These are phyloP conservation scores for Haematococcus sp. DNA, from an alignment of 139 green algal genomes.

Conservation along the genomic window DNA sequence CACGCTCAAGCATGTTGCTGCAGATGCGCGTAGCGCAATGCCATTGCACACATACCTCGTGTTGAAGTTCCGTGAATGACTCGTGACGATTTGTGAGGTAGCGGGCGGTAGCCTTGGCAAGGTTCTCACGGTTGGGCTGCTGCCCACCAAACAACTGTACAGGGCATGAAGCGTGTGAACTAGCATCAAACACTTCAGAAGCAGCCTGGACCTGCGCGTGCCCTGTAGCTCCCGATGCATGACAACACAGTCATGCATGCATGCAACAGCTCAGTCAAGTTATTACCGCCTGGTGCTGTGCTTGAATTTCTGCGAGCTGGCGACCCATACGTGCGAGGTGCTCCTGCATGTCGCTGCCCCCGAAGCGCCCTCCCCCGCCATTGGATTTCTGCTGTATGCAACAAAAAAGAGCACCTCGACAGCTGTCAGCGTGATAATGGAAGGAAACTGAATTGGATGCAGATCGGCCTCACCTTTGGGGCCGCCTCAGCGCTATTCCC, in stretches of 20 bases:
- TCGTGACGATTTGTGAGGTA: not conserved
- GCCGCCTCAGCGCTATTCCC: no score
- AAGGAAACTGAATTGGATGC: no score
- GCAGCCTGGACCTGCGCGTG: no score
- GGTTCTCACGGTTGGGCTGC: slow-evolving; percentile 7
- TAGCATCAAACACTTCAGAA: not conserved
- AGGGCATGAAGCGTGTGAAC: no score
- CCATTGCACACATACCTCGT: no score
- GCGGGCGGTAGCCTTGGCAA: not conserved
- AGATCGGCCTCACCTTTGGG: no score
- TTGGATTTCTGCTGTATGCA: not conserved
- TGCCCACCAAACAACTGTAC: not conserved
- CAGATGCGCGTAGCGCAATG: no score
- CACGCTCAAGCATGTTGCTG: no score
- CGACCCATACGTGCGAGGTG: slow-evolving; percentile 19
- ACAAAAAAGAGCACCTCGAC: no score
- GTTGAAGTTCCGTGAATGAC: no score
- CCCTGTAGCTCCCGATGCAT: not conserved
- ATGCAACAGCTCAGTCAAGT: not conserved
- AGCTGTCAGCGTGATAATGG: no score
- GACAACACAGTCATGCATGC: not conserved
- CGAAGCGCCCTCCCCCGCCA: slow-evolving; percentile 10
- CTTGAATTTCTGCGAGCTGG: slow-evolving; percentile 31
- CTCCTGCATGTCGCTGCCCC: slow-evolving; percentile 21
- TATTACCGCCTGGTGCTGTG: slow-evolving; percentile 23